Evolutionary conservation across 257 asterid genomes (phyloP).

Genomic region (Cordia subcordata): DNA sequence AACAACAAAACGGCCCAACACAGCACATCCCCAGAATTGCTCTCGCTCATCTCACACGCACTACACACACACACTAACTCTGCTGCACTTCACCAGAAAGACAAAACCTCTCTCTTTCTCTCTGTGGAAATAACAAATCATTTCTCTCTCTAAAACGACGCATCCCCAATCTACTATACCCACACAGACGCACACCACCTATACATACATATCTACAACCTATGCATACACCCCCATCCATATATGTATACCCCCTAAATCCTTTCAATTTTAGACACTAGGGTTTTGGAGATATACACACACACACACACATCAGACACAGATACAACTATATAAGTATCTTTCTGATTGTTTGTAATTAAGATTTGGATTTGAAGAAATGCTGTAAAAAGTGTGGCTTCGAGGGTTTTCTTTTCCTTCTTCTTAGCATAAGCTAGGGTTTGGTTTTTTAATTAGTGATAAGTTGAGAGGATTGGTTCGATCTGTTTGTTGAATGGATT

Average conservation of each 20-base stretch:
- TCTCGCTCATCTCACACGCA: no score
- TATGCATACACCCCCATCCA: neutral
- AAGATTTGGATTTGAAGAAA: constrained; percentile 39
- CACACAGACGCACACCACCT: constrained; percentile 4
- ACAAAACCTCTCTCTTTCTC: no score
- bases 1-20: no score
- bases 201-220: constrained; percentile 7
- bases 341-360: constrained; percentile 14
- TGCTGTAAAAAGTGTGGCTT: constrained; percentile 24
- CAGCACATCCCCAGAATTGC: no score
- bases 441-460: constrained; percentile 18
- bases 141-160: constrained; percentile 20
- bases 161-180: constrained; percentile 23
- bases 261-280: constrained; percentile 25
- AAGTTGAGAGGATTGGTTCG: constrained; percentile 20
- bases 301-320: neutral
- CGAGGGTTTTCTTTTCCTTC: constrained; percentile 26
- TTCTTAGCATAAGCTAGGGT: constrained; percentile 25
- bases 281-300: constrained; percentile 44
- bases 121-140: no score
- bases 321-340: neutral
- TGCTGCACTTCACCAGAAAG: no score
- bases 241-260: constrained; percentile 7
- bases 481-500: constrained; percentile 65
- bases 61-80: no score